Percentiles rank a stretch among this genome's conserved stretches.
Conservation (phyloP, 179 eudicot species). For the Silene vulgaris region DNA sequence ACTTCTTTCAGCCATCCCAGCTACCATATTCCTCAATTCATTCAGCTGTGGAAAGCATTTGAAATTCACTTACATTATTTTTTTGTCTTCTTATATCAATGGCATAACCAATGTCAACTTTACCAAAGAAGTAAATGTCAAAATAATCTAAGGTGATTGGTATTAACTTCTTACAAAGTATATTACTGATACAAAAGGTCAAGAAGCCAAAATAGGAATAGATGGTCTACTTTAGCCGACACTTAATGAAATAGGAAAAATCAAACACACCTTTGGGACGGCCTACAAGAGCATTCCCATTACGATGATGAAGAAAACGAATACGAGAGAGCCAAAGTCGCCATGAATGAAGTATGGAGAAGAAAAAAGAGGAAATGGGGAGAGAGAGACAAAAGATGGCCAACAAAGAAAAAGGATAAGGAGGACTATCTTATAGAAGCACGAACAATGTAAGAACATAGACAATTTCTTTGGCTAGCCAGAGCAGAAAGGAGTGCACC, state of each 20-base stretch:
- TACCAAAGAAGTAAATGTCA: not conserved
- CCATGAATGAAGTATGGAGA: not conserved
- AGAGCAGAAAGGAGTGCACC: too few species aligned
- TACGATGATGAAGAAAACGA: not conserved
- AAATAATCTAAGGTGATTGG: not conserved
- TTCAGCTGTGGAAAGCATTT: conserved; percentile 47
- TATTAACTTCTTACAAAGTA: not conserved
- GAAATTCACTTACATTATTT: not conserved
- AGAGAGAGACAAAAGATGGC: not conserved
- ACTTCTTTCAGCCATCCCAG: conserved; percentile 56
- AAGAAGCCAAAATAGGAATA: not conserved
- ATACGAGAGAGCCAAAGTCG: not conserved
- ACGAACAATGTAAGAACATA: too few species aligned
- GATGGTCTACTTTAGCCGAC: not conserved
- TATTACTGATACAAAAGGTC: not conserved
- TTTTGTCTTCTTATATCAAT: not conserved
- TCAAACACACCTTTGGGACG: not conserved
- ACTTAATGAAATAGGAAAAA: not conserved
- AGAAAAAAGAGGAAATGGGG: not conserved
- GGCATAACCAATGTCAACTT: not conserved
- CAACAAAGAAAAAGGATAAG: not conserved
- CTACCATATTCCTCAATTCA: conserved; percentile 50
- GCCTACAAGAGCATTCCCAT: not conserved
- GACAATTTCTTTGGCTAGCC: too few species aligned
- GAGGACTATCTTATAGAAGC: not conserved